Evolutionary conservation across 208 protist genomes (phyloP).

Genomic region (Phytomonas francai): DNA sequence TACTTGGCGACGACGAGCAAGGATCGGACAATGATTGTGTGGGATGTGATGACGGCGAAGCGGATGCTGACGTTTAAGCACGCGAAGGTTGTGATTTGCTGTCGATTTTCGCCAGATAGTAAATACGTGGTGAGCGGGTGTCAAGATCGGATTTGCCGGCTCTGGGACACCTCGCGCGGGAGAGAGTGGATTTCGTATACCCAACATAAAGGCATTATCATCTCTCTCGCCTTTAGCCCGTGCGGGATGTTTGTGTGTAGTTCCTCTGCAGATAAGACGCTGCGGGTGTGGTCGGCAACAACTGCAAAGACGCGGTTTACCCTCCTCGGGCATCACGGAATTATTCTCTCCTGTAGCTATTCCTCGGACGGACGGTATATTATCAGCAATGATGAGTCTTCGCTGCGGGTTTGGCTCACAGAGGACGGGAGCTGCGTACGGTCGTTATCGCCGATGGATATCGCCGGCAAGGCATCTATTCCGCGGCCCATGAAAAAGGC

Average conservation of each 20-base stretch:
- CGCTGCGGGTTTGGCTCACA: conserved; percentile 71
- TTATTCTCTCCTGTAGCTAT: conserved; percentile 81
- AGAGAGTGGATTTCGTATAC: conserved; percentile 62
- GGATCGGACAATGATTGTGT: conserved; percentile 83
- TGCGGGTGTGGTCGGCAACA: conserved; percentile 75
- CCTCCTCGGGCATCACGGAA: conserved; percentile 66
- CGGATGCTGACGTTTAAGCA: conserved; percentile 62
- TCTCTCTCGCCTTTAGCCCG: conserved; percentile 67
- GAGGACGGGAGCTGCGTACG: conserved; percentile 47
- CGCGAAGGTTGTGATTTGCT: conserved; percentile 86
- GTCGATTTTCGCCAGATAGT: conserved; percentile 79
- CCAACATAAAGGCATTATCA: conserved; percentile 81
- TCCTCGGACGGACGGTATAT: conserved; percentile 68
- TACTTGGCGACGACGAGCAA: conserved; percentile 85
- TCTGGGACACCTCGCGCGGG: conserved; percentile 68
- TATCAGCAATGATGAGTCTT: conserved; percentile 80
- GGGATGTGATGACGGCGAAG: conserved; percentile 81
- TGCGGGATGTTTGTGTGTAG: conserved; percentile 67
- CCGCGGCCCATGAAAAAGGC: conserved; percentile 9
- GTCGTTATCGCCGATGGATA: conserved; percentile 38
- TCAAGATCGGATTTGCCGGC: conserved; percentile 80
- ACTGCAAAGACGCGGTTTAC: conserved; percentile 52
- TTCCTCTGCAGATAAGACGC: conserved; percentile 74
- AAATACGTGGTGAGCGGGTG: conserved; percentile 79
- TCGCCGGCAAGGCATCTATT: conserved; percentile 35